Conservation (phyloP, 768 basidiomycete species). For the Russula dissimulans region DNA sequence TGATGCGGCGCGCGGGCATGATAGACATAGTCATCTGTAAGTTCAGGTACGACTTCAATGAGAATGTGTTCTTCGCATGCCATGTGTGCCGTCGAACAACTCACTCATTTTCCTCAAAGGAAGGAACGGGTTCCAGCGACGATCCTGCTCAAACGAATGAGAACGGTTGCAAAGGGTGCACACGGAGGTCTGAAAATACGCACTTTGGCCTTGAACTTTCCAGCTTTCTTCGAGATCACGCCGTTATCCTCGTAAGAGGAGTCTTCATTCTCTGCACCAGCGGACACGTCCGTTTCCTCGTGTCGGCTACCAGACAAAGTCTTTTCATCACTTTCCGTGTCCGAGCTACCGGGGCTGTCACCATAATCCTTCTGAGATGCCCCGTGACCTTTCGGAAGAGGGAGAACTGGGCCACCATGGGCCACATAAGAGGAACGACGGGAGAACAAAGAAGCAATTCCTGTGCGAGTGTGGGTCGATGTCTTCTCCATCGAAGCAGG, state of each 20-base stretch:
- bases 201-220: conserved; percentile 10
- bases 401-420: not conserved
- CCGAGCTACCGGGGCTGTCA: not conserved
- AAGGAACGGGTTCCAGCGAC: conserved; percentile 16
- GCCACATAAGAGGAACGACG: not conserved
- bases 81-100: conserved; percentile 16
- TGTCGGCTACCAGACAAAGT: not conserved
- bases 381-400: not conserved
- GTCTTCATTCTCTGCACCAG: not conserved
- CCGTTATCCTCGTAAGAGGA: not conserved
- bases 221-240: not conserved
- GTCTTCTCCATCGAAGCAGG: not conserved
- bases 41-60: not conserved
- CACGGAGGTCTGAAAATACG: not conserved
- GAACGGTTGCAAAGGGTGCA: not conserved
- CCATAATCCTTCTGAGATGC: not conserved
- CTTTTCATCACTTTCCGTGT: not conserved
- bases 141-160: conserved; percentile 7
- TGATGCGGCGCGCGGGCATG: not conserved
- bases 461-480: not conserved
- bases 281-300: not conserved
- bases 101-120: conserved; percentile 18
- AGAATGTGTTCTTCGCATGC: not conserved
- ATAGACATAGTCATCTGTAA: not conserved
- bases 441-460: not conserved